Evolutionary conservation across 2,329 filamentous ascomycete genomes (phyloP).

Genomic region (Pseudocercospora eumusae): DNA sequence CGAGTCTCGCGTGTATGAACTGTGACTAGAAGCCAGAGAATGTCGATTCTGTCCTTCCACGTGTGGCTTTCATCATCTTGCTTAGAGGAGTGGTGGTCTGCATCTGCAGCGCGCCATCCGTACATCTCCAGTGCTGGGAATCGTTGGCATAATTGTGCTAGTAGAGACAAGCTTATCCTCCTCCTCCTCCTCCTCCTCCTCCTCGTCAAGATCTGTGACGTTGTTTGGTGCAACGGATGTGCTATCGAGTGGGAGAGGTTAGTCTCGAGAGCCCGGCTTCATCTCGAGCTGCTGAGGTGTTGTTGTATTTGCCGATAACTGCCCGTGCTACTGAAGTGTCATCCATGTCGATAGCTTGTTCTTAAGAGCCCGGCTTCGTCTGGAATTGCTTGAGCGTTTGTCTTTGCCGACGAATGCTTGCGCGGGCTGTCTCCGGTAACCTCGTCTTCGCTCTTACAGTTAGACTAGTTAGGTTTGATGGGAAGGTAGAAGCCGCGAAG

Average conservation of each 20-base stretch:
- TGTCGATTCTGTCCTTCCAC: too few species aligned
- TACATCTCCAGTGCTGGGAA: not conserved
- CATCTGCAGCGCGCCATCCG: too few species aligned
- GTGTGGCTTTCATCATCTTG: too few species aligned
- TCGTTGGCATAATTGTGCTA: not conserved
- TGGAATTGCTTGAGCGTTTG: slow-evolving; percentile 35
- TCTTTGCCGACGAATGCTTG: slow-evolving; percentile 31
- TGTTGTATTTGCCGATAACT: slow-evolving; percentile 34
- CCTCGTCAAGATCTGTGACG: slow-evolving; percentile 26
- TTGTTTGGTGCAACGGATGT: slow-evolving; percentile 5
- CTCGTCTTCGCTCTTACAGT: slow-evolving; percentile 26
- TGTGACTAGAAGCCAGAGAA: too few species aligned
- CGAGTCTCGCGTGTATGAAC: too few species aligned
- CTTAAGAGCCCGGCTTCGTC: slow-evolving; percentile 27
- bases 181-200: slow-evolving; percentile 21
- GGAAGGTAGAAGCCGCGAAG: slow-evolving; percentile 29
- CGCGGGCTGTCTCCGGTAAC: slow-evolving; percentile 20
- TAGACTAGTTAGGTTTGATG: slow-evolving; percentile 29
- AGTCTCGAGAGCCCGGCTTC: slow-evolving; percentile 27
- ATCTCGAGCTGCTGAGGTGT: slow-evolving; percentile 33
- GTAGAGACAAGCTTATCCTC: slow-evolving; percentile 13
- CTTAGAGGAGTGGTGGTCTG: too few species aligned
- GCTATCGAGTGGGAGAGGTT: slow-evolving; percentile 26
- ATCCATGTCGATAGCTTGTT: slow-evolving; percentile 28
- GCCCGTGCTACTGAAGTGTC: slow-evolving; percentile 3